phyloP scores from a whole-genome alignment of 2,329 filamentous ascomycete genomes.

The Paecilomyces fulvus region DNA sequence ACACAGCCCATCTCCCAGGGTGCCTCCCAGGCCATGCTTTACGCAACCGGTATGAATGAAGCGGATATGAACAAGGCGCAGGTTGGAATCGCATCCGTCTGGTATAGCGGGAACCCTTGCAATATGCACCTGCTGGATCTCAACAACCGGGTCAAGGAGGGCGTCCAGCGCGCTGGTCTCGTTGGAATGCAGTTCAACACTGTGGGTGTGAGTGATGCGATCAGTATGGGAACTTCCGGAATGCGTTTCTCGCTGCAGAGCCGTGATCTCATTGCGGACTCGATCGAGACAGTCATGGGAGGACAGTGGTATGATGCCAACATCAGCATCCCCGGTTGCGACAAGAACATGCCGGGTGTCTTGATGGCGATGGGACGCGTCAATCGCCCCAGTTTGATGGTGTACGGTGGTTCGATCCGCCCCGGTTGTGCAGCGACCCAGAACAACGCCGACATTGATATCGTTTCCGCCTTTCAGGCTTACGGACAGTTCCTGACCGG shows the following conservation, averaged over 20 bases:
- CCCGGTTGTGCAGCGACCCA: conserved; percentile 76
- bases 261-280: conserved; percentile 93
- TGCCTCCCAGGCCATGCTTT: conserved; percentile 97
- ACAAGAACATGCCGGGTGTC: conserved; percentile 98
- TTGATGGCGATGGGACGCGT: conserved; percentile 89
- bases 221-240: conserved; percentile 95
- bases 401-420: conserved; percentile 91
- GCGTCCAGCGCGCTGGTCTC: conserved; percentile 66
- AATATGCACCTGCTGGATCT: conserved; percentile 98
- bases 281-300: conserved; percentile 97
- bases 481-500: conserved; percentile 93
- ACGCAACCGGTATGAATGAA: conserved; percentile 81
- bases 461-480: conserved; percentile 95
- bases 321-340: conserved; percentile 91
- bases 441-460: conserved; percentile 70
- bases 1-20: conserved; percentile 98
- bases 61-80: conserved; percentile 92
- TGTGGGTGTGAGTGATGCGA: conserved; percentile 92
- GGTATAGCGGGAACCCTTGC: conserved; percentile 97
- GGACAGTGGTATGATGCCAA: conserved; percentile 99
- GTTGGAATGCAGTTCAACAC: conserved; percentile 98
- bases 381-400: conserved; percentile 92
- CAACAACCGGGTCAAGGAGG: conserved; percentile 66
- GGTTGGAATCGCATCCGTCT: conserved; percentile 94
- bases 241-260: conserved; percentile 96